Percentiles rank a stretch among this genome's conserved stretches.
These are phyloP conservation scores for Aspergillus heteromorphus DNA, from an alignment of 495 filamentous ascomycete genomes.

Conservation along the genomic window DNA sequence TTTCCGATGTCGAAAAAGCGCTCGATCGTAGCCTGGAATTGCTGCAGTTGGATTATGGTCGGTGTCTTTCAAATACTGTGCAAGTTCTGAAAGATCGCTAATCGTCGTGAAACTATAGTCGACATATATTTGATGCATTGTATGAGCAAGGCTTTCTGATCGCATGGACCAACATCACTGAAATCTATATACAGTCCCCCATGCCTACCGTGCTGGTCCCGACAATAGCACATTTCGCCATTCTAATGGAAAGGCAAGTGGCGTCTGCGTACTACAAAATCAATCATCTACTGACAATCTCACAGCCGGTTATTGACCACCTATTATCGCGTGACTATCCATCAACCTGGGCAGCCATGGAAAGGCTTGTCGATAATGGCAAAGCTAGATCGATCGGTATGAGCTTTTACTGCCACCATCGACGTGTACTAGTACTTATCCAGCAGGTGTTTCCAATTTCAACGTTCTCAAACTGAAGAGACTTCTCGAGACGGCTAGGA, in stretches of 20 bases:
- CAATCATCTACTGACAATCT: background rate
- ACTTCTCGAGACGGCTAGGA: background rate
- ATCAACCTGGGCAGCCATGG: background rate
- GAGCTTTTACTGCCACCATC: too few species aligned
- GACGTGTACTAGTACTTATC: background rate
- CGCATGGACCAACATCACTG: background rate
- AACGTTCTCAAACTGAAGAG: background rate
- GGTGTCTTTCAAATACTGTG: background rate
- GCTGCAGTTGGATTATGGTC: background rate
- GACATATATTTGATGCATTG: background rate
- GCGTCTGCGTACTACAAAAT: background rate
- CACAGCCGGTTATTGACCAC: background rate
- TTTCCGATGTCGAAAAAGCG: background rate
- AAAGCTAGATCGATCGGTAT: background rate
- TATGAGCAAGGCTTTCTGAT: background rate
- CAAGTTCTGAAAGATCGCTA: background rate
- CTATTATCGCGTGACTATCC: background rate
- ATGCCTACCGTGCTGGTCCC: background rate
- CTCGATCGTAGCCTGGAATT: background rate
- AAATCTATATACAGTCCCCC: background rate
- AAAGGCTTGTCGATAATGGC: background rate
- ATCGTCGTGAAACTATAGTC: background rate
- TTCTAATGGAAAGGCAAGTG: background rate
- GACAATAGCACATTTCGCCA: background rate
- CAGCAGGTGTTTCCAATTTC: background rate